These are phyloP conservation scores for Paxillus involutus DNA, from an alignment of 768 basidiomycete genomes.

Conservation along the genomic window DNA sequence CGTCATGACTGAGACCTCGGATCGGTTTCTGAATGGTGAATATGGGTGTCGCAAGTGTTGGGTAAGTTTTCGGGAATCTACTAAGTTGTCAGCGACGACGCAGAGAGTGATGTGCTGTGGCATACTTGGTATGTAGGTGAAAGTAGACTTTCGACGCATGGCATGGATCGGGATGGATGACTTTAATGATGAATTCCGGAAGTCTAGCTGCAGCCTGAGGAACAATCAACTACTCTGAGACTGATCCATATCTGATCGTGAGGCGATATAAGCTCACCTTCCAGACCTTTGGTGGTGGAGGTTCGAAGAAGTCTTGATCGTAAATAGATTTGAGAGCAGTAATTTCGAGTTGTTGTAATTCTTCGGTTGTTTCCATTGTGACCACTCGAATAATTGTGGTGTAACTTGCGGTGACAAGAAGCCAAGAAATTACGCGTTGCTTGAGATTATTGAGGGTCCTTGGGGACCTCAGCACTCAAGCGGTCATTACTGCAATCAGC, in stretches of 20 bases:
- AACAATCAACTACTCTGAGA: conserved; percentile 2
- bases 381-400: conserved; percentile 4
- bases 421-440: conserved; percentile 36
- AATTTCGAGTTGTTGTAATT: conserved; percentile 69
- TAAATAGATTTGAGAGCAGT: conserved; percentile 80
- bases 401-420: conserved; percentile 17
- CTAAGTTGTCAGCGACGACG: conserved; percentile 1
- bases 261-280: conserved; percentile 48
- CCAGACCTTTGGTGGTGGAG: conserved; percentile 79
- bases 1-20: conserved; percentile 55
- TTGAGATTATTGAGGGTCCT: conserved; percentile 63
- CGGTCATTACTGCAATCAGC: conserved; percentile 48
- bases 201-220: conserved; percentile 62
- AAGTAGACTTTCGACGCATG: conserved; percentile 60
- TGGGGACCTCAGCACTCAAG: conserved; percentile 76
- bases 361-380: conserved; percentile 71
- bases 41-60: conserved; percentile 63
- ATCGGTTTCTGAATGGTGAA: conserved; percentile 69
- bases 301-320: conserved; percentile 72
- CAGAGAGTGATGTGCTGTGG: background rate
- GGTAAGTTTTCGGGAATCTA: conserved; percentile 84
- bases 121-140: conserved; percentile 70
- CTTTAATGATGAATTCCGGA: conserved; percentile 75
- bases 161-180: conserved; percentile 61
- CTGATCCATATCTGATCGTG: background rate